A percentile compares a stretch with the other conserved stretches of the same genome.
Evolutionary conservation across 352 stramenopile genomes (phyloP).

Genomic region (Phytophthora macrochlamydospora): DNA sequence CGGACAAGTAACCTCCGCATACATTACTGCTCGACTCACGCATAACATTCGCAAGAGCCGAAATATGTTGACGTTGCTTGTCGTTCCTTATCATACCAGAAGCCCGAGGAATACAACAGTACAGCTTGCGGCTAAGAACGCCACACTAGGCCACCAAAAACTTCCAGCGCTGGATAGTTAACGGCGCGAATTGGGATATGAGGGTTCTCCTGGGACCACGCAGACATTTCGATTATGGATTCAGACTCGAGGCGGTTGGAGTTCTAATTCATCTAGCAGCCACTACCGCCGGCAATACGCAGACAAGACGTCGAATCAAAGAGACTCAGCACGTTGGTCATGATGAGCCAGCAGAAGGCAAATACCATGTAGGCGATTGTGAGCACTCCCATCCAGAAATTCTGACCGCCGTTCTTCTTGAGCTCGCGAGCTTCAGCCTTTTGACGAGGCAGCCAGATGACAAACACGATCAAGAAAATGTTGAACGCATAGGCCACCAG

Average conservation of each 20-base stretch:
- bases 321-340: conserved; percentile 67
- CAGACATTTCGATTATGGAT: background rate
- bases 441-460: conserved; percentile 53
- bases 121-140: too few relatives aligned
- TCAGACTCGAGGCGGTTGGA: background rate
- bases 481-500: conserved; percentile 65
- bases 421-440: conserved; percentile 53
- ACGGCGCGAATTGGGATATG: too few relatives aligned
- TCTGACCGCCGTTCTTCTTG: conserved; percentile 46
- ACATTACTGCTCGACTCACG: too few relatives aligned
- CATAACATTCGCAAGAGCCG: too few relatives aligned
- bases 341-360: conserved; percentile 59
- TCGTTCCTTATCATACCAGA: too few relatives aligned
- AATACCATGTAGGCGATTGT: conserved; percentile 48
- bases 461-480: conserved; percentile 46
- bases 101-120: too few relatives aligned
- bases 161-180: too few relatives aligned
- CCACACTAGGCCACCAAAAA: too few relatives aligned
- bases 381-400: conserved; percentile 36
- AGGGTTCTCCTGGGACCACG: too few relatives aligned
- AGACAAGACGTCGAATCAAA: conserved; percentile 56
- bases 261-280: conserved; percentile 28
- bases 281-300: conserved; percentile 50
- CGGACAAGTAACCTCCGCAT: too few relatives aligned
- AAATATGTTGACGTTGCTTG: too few relatives aligned